Base-by-base conservation (phyloP, 2,329 filamentous ascomycete species). In the Lecanicillium sp. region DNA sequence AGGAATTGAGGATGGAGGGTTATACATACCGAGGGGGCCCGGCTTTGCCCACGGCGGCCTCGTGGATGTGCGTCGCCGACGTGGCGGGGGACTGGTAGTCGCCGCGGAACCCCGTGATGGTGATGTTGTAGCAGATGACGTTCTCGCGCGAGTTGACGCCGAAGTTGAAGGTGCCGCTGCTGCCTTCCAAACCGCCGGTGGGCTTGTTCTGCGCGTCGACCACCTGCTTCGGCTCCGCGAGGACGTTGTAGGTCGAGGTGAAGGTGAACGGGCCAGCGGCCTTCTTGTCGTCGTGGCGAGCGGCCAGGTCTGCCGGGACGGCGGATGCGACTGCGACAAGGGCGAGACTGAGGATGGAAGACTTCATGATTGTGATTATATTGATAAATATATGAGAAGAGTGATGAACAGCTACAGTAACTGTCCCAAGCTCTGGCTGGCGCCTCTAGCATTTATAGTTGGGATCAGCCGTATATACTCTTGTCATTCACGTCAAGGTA, bases 1-100 rank as follows among this genome's bases (percentile, higher is more conserved):
- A 1, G 29, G 23, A 11, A 33, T 19, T 26, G 14, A 2, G 23
- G 2, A 9, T 29, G 11, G 14, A 41, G 60, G n/a, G n/a, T n/a
- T n/a, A 5, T 20, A 5, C 33, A 23, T 60, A 64, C 56, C 75
- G 67, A 46, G 75, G 76, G 30, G 75, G 74, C 6, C 77, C 75
- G 17, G 68, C 56, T 42, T 60, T 62, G 52, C 74, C 74, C 48
- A 61, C 63, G 19, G 55, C 58, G 6, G 62, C 74, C 59, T 78
- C 63, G 61, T 79, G 75, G 53, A 79, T 73, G 60, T 79, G 76
- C 2, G 76, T 80, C 15, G 76, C 72, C 6, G 74, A 77, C 23
- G 60, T 55, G 36, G 77, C 76, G 0, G 68, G 65, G 7, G 74
- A 78, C 54, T 68, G 57, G 58, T 76, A 79, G 2, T 71, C 61